Conservation (phyloP, 441 rosid genomes). For the Populus hybrid region DNA sequence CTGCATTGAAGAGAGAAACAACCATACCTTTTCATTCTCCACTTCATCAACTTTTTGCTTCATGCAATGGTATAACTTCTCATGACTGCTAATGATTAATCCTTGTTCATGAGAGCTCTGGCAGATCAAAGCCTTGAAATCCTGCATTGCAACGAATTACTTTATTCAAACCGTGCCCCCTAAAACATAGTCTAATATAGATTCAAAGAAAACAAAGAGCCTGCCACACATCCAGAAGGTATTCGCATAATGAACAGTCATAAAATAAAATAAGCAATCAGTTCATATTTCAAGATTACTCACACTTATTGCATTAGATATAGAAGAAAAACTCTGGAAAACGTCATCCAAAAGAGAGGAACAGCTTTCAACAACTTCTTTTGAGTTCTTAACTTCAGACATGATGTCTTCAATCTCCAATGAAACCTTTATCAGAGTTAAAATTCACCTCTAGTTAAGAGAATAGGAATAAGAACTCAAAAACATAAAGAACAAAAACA, state of each 20-base stretch:
- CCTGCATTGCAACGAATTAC: slow-evolving; percentile 38
- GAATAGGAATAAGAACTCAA: slow-evolving; percentile 15
- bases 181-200: background rate
- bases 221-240: background rate
- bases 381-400: slow-evolving; percentile 50
- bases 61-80: slow-evolving; percentile 36
- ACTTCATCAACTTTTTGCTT: slow-evolving; percentile 46
- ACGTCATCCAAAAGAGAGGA: slow-evolving; percentile 55
- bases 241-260: background rate
- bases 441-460: slow-evolving; percentile 35
- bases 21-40: slow-evolving; percentile 69
- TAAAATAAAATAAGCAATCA: background rate
- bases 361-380: slow-evolving; percentile 41
- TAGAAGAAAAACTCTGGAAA: slow-evolving; percentile 49
- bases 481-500: background rate
- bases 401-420: slow-evolving; percentile 53
- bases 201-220: background rate
- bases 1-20: background rate
- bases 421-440: slow-evolving; percentile 40
- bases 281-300: slow-evolving; percentile 30
- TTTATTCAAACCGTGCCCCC: slow-evolving; percentile 3
- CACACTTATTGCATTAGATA: slow-evolving; percentile 47
- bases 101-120: slow-evolving; percentile 51
- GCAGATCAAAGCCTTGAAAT: slow-evolving; percentile 42
- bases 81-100: slow-evolving; percentile 36